Evolutionary conservation across 805 yeast species (phyloP).

Genomic region (Blastobotrys attinorum): DNA sequence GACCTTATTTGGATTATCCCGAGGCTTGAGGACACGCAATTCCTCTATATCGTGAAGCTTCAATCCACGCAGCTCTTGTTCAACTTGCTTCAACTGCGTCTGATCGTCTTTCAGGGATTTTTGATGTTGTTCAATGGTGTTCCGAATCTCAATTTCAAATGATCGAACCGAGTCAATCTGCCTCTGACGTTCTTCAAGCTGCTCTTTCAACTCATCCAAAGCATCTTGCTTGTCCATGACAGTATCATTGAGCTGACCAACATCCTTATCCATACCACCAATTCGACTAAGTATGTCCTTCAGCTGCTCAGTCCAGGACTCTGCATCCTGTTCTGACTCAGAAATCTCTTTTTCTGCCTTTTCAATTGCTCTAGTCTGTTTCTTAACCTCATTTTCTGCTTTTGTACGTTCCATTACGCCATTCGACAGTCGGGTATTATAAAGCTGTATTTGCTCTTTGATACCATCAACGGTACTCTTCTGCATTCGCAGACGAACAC

Average conservation of each 20-base stretch:
- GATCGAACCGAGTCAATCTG: conserved; percentile 52
- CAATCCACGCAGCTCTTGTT: conserved; percentile 35
- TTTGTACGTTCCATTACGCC: conserved; percentile 52
- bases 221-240: conserved; percentile 25
- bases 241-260: conserved; percentile 13
- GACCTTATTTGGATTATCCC: conserved; percentile 31
- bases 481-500: conserved; percentile 71
- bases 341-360: conserved; percentile 43
- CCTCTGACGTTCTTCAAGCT: conserved; percentile 33
- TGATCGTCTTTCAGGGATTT: conserved; percentile 35
- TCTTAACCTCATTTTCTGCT: conserved; percentile 53
- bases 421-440: conserved; percentile 47
- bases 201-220: conserved; percentile 31
- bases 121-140: conserved; percentile 52
- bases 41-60: conserved; percentile 48
- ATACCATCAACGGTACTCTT: conserved; percentile 75
- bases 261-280: conserved; percentile 14
- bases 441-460: conserved; percentile 54
- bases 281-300: conserved; percentile 19
- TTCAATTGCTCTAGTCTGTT: conserved; percentile 41
- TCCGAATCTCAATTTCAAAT: conserved; percentile 57
- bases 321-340: conserved; percentile 31
- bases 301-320: conserved; percentile 22
- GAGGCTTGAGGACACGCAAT: conserved; percentile 26
- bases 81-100: conserved; percentile 28